These are phyloP conservation scores for Lomentospora prolificans DNA, from an alignment of 2,329 filamentous ascomycete genomes.

Conservation along the genomic window DNA sequence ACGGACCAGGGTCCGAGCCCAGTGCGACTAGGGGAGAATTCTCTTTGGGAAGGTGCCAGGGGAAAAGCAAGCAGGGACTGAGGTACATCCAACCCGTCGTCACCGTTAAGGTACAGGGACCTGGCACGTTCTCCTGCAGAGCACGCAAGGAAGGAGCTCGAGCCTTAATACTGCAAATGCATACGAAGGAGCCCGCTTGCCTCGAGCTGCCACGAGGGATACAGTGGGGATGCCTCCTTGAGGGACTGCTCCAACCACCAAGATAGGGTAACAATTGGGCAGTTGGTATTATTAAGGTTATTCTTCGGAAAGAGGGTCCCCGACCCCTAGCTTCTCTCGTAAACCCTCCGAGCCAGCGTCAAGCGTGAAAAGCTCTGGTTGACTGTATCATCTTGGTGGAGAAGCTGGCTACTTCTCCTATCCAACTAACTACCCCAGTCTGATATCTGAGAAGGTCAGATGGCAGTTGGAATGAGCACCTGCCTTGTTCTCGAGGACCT, in stretches of 20 bases:
- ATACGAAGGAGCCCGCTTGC: too few relatives aligned
- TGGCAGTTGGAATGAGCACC: too few relatives aligned
- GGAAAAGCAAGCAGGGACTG: neutral
- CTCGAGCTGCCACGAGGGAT: too few relatives aligned
- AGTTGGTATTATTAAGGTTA: neutral
- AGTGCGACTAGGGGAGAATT: neutral
- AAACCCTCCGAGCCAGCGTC: neutral
- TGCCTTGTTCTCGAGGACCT: too few relatives aligned
- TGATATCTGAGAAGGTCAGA: neutral
- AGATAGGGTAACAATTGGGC: too few relatives aligned
- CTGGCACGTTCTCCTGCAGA: too few relatives aligned
- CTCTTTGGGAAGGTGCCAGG: neutral
- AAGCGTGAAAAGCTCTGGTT: neutral
- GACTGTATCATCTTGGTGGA: neutral
- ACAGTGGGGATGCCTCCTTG: too few relatives aligned
- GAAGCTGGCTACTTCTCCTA: neutral
- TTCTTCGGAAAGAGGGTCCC: slow-evolving; percentile 1
- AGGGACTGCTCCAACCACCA: too few relatives aligned
- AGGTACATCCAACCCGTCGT: neutral
- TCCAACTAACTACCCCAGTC: neutral
- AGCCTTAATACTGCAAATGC: too few relatives aligned
- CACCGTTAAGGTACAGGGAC: neutral
- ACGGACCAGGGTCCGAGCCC: neutral
- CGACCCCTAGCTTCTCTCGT: neutral
- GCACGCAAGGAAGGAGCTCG: too few relatives aligned